A percentile compares a stretch with the other conserved stretches of the same genome.
Evolutionary conservation across 768 basidiomycete genomes (phyloP).

Genomic region (Xerocomellus chrysenteron): DNA sequence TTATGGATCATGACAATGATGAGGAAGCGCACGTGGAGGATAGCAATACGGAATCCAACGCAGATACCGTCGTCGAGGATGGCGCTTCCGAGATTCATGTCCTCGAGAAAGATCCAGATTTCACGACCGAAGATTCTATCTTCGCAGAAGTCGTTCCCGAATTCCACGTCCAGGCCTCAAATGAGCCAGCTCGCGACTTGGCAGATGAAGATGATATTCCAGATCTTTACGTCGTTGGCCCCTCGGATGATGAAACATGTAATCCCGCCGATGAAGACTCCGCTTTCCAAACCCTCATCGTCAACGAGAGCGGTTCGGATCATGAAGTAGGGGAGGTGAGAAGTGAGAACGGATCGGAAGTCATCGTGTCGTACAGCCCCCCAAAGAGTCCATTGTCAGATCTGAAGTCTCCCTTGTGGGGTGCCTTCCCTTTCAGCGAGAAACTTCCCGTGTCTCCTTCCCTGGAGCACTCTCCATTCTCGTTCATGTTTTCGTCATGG

Average conservation of each 20-base stretch:
- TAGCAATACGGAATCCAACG: background rate
- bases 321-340: background rate
- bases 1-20: constrained; percentile 6
- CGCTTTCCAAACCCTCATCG: constrained; percentile 4
- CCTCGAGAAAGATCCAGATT: constrained; percentile 5
- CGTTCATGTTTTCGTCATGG: constrained; percentile 20
- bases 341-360: background rate
- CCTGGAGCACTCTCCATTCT: constrained; percentile 1
- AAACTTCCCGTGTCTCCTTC: constrained; percentile 13
- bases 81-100: constrained; percentile 4
- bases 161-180: background rate
- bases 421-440: constrained; percentile 7
- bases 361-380: background rate
- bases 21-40: background rate
- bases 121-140: background rate
- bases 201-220: constrained; percentile 5
- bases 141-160: background rate
- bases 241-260: background rate
- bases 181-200: background rate
- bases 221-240: background rate
- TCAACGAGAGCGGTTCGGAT: constrained; percentile 5
- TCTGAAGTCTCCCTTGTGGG: constrained; percentile 8
- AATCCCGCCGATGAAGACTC: background rate
- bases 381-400: constrained; percentile 9
- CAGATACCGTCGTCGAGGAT: constrained; percentile 14